Base-by-base conservation (phyloP, 345 rosid genomes). In the Brassica juncea region DNA sequence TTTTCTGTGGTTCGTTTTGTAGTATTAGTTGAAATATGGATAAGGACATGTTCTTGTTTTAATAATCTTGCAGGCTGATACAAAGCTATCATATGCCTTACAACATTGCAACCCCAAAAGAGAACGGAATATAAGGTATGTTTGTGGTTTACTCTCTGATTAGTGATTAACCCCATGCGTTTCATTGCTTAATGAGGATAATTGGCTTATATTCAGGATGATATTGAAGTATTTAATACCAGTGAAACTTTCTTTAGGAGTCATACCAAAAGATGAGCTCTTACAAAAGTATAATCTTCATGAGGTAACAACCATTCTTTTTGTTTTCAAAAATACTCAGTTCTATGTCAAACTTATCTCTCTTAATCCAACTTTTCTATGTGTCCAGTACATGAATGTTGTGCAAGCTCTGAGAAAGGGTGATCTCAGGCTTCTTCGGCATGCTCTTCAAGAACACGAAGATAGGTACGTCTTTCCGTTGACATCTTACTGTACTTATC, bases 191-290 rank as follows among this genome's bases (percentile, higher is more conserved):
- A 55, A 65, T 47, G 64, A 68, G 69, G 28, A 47, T 47, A 47
- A 35, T 42, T 75, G 72, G 55, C 55, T 70, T 80, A 2, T 69
- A 1, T 70, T 66, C 84, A 95, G 98, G 93, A 95, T 93, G 99
- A 91, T 95, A 81, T 82, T 95, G 54, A 95, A 93, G 80, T 95
- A 93, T 80, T 83, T 95, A 81, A 88, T 95, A 84, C 98, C 98
- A 2, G 99, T 95, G 73, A 95, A 91, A 88, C 93, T 95, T 78
- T 95, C 97, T 4, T 63, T 93, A 63, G 98, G 99, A 81, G 85
- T 89, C 68, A 80, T 95, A 80, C 99, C 97, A 4, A 80, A 70
- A 31, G 83, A 88, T 63, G 77, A 84, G 85, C 90, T 93, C 71
- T 85, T 95, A 58, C 84, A 83, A 85, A 89, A 85, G 66, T 86